phyloP scores from a whole-genome alignment of 257 asterid species.

The Gentiana straminea region DNA sequence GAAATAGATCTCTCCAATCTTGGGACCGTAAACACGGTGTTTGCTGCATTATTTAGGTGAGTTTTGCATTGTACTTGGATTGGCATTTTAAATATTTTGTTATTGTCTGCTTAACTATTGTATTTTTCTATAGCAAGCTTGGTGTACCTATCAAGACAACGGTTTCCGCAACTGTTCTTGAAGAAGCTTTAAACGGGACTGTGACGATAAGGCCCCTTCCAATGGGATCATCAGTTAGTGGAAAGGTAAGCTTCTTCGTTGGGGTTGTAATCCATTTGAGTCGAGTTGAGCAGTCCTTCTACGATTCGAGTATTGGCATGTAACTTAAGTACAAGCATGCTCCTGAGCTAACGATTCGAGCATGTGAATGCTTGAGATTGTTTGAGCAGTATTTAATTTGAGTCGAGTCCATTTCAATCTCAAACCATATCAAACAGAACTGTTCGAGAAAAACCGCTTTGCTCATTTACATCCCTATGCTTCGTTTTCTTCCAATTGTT shows the following conservation, averaged over 20 bases:
- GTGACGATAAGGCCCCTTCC: constrained; percentile 97
- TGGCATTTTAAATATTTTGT: constrained; percentile 9
- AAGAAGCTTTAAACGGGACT: constrained; percentile 97
- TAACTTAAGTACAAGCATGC: too few species aligned
- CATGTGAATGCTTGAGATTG: too few species aligned
- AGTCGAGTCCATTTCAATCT: too few species aligned
- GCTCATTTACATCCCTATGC: too few species aligned
- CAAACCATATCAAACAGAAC: too few species aligned
- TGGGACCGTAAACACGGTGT: constrained; percentile 98
- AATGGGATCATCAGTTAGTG: constrained; percentile 84
- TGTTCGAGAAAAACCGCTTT: too few species aligned
- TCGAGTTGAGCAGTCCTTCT: too few species aligned
- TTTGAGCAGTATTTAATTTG: too few species aligned
- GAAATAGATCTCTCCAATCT: constrained; percentile 97
- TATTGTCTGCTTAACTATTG: constrained; percentile 12
- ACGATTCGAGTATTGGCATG: too few species aligned
- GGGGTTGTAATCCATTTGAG: too few species aligned
- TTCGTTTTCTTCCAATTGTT: too few species aligned
- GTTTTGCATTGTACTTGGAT: neutral
- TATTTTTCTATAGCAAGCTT: constrained; percentile 48
- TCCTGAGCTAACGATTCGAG: neutral
- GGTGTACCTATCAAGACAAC: constrained; percentile 99
- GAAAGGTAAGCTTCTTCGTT: constrained; percentile 42
- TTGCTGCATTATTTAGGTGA: constrained; percentile 97
- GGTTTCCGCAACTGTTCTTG: constrained; percentile 89